These are phyloP conservation scores for Boeremia exigua DNA, from an alignment of 2,329 filamentous ascomycete genomes.

Conservation along the genomic window DNA sequence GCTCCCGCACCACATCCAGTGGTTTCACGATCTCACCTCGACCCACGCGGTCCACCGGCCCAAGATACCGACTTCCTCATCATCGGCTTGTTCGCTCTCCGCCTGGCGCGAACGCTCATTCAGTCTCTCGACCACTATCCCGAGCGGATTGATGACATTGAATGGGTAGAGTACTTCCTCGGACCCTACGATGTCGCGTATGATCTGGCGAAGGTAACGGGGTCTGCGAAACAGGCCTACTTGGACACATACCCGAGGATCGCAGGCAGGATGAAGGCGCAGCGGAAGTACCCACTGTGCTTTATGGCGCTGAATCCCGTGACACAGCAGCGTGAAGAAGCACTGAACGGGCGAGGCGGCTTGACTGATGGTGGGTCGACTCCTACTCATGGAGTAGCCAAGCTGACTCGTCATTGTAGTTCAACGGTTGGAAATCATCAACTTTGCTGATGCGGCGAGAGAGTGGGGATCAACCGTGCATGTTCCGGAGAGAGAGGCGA, in stretches of 20 bases:
- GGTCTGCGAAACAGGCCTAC: constrained; percentile 21
- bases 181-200: constrained; percentile 15
- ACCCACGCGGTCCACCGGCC: not conserved
- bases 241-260: constrained; percentile 22
- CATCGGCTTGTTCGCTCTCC: constrained; percentile 35
- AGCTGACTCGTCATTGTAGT: constrained; percentile 2
- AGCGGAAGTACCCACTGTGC: constrained; percentile 22
- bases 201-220: constrained; percentile 29
- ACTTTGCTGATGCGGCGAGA: constrained; percentile 34
- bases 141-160: constrained; percentile 19
- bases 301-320: constrained; percentile 36
- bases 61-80: constrained; percentile 21
- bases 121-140: constrained; percentile 23
- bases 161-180: constrained; percentile 31
- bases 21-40: not conserved
- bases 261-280: constrained; percentile 30
- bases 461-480: constrained; percentile 37
- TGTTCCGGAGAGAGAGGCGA: constrained; percentile 26
- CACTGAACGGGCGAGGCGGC: not conserved
- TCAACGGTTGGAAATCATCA: constrained; percentile 23
- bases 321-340: not conserved
- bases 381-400: not conserved
- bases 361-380: constrained; percentile 27
- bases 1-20: not conserved
- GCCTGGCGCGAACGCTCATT: constrained; percentile 25